Conservation (phyloP, 2,329 filamentous ascomycete species). For the Myriangium duriaei region DNA sequence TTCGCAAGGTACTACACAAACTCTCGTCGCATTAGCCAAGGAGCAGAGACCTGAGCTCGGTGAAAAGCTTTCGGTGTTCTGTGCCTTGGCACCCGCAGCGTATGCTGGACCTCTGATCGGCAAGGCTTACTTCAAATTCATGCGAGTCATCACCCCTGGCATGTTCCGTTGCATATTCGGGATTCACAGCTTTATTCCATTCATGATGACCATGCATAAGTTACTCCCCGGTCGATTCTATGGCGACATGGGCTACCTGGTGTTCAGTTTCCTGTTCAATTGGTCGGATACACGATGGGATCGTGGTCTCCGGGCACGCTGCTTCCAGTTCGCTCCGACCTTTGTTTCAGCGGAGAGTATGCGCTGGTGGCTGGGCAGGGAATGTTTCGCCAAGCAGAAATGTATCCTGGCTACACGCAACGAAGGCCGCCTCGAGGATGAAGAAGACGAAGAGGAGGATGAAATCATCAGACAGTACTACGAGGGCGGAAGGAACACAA, state of each 20-base stretch:
- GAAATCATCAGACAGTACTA: constrained; percentile 27
- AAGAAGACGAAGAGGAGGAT: constrained; percentile 32
- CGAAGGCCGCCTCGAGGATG: constrained; percentile 50
- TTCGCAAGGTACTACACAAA: constrained; percentile 83
- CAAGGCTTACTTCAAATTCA: constrained; percentile 85
- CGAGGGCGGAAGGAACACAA: constrained; percentile 11
- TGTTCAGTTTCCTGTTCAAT: constrained; percentile 80
- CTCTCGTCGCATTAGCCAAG: constrained; percentile 76
- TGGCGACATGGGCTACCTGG: constrained; percentile 70
- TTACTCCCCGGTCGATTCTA: constrained; percentile 56
- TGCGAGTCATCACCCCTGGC: constrained; percentile 62
- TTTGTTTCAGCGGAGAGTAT: constrained; percentile 84
- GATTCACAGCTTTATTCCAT: constrained; percentile 82
- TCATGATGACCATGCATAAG: constrained; percentile 78
- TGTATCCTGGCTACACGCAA: constrained; percentile 76
- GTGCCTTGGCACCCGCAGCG: constrained; percentile 76
- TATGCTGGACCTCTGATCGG: constrained; percentile 79
- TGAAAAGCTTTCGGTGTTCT: constrained; percentile 75
- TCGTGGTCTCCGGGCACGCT: constrained; percentile 58
- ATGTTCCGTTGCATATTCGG: constrained; percentile 77
- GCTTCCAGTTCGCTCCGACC: constrained; percentile 87
- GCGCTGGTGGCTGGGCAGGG: constrained; percentile 87
- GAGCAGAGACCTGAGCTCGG: constrained; percentile 79
- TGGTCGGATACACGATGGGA: constrained; percentile 86
- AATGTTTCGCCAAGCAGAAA: constrained; percentile 73